A percentile compares a stretch with the other conserved stretches of the same genome.
Conservation (phyloP, 768 basidiomycete genomes). For the Macrolepiota dolichaula region DNA sequence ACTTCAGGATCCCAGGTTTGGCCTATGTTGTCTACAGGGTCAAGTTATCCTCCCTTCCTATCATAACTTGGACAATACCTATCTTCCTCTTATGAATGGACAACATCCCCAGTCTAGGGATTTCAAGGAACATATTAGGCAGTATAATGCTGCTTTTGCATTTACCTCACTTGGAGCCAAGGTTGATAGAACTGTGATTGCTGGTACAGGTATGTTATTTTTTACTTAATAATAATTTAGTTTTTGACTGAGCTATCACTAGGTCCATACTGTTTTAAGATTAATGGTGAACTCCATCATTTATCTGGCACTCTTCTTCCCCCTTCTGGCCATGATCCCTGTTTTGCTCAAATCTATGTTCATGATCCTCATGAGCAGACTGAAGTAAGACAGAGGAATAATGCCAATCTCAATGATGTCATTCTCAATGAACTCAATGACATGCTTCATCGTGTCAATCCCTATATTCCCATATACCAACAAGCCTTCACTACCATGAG, state of each 20-base stretch:
- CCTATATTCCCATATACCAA: constrained; percentile 6
- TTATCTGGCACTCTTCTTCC: constrained; percentile 9
- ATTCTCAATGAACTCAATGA: constrained; percentile 13
- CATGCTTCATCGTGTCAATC: constrained; percentile 12
- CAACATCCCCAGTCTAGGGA: neutral
- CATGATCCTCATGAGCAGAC: constrained; percentile 14
- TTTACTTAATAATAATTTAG: no score
- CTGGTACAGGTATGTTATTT: no score
- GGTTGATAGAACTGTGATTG: no score
- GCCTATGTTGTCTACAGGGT: neutral
- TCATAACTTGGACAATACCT: neutral
- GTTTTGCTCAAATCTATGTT: constrained; percentile 17
- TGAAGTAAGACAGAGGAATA: neutral
- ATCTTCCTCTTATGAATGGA: neutral
- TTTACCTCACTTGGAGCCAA: no score
- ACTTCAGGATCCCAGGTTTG: neutral
- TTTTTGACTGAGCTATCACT: no score
- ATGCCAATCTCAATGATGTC: neutral
- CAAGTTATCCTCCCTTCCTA: neutral
- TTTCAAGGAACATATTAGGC: neutral
- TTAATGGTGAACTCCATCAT: constrained; percentile 18
- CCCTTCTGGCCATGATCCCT: neutral
- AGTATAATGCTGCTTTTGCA: no score
- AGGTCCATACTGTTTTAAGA: constrained; percentile 13
- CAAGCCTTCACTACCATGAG: constrained; percentile 14